These are phyloP conservation scores for Lolium rigidum DNA, from an alignment of 176 grass and related monocot species.

Conservation along the genomic window DNA sequence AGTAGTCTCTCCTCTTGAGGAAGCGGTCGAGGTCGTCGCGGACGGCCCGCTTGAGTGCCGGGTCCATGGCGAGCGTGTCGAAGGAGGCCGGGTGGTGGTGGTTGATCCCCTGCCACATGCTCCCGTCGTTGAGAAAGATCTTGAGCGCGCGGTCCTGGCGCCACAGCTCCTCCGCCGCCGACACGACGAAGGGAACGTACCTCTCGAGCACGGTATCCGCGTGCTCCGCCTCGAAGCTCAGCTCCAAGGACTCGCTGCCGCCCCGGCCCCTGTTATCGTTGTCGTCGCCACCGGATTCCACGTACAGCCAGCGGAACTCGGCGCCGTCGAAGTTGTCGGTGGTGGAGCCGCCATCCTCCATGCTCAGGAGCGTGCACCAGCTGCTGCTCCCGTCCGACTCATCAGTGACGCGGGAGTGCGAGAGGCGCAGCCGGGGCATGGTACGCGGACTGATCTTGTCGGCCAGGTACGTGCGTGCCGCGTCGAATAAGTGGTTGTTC, in stretches of 20 bases:
- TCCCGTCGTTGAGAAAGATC: constrained; percentile 43
- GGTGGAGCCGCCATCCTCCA: neutral
- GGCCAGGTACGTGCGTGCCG: neutral
- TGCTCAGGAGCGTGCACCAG: neutral
- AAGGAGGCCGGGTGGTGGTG: constrained; percentile 18
- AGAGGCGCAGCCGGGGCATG: neutral
- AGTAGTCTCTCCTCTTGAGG: constrained; percentile 16
- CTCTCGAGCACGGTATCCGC: neutral
- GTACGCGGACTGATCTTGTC: neutral
- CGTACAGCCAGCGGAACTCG: neutral
- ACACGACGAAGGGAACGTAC: constrained; percentile 24
- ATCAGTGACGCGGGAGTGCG: neutral
- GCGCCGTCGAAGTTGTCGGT: neutral
- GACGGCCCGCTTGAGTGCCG: constrained; percentile 1
- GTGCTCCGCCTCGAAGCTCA: neutral
- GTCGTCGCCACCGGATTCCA: neutral
- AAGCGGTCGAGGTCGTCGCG: constrained; percentile 13
- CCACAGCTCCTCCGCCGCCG: constrained; percentile 36
- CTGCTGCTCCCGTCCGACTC: neutral
- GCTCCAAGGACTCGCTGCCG: neutral
- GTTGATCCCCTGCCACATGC: neutral
- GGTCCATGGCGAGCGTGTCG: constrained; percentile 17
- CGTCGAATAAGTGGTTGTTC: neutral
- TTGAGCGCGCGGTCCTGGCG: constrained; percentile 24
- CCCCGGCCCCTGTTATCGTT: neutral